These are phyloP conservation scores for Mortierella claussenii DNA, from an alignment of 192 early-diverging fungal species.

Conservation along the genomic window DNA sequence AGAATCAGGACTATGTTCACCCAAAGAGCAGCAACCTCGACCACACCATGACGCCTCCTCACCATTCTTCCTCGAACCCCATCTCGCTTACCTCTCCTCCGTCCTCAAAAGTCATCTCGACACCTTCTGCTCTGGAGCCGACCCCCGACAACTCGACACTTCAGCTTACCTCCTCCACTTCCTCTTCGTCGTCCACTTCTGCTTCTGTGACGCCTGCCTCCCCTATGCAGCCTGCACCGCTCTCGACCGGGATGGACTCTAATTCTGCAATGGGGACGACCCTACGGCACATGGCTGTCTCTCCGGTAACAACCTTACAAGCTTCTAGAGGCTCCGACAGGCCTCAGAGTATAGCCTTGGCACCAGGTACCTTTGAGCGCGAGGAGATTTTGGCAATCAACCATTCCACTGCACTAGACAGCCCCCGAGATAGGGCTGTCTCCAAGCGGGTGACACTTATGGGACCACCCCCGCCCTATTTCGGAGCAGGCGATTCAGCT, in stretches of 20 bases:
- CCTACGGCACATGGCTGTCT: background rate
- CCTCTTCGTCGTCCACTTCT: slow-evolving; percentile 21
- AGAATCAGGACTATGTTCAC: background rate
- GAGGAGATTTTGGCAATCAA: slow-evolving; percentile 15
- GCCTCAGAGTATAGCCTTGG: slow-evolving; percentile 27
- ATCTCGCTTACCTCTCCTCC: background rate
- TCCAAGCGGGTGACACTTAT: slow-evolving; percentile 38
- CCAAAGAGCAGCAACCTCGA: background rate
- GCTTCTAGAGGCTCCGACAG: slow-evolving; percentile 4
- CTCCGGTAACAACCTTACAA: background rate
- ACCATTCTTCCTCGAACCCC: slow-evolving; percentile 4
- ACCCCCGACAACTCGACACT: slow-evolving; percentile 31
- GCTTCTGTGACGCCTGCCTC: slow-evolving; percentile 8
- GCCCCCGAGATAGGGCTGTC: slow-evolving; percentile 2
- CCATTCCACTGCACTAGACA: background rate
- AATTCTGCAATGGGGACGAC: background rate
- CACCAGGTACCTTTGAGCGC: slow-evolving; percentile 11
- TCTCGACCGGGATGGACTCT: background rate
- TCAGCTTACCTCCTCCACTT: slow-evolving; percentile 4
- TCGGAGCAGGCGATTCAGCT: slow-evolving; percentile 2
- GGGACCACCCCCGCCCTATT: slow-evolving; percentile 36
- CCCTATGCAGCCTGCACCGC: slow-evolving; percentile 3
- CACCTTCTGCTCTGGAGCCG: slow-evolving; percentile 11
- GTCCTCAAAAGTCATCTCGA: slow-evolving; percentile 1
- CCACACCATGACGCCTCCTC: background rate